Evolutionary conservation across 257 asterid genomes (phyloP), one percentile per base, ranked within the genome.

Genomic region (Ehretia macrophylla): DNA sequence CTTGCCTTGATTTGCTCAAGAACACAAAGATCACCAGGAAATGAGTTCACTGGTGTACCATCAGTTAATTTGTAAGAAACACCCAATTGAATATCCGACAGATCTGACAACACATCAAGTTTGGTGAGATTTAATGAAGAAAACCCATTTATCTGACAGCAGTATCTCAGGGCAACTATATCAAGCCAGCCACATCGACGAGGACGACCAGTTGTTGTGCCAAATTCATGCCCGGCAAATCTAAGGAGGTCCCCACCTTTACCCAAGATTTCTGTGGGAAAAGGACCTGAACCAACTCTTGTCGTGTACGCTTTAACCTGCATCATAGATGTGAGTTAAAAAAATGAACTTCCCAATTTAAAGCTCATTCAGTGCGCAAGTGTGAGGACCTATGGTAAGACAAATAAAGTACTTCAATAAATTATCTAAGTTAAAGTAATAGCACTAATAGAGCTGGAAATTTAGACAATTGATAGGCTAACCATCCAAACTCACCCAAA

Each of bases 111-210:
- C 4, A 93, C 99, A 10, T 93, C 99, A 17, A 93, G 96, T 58
- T 93, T 93, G 47, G 99, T 93, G 48, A 93, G 96, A 81, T 93
- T 93, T 60, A 93, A 70, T 58, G 99, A 85, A 8, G 99, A 85
- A 83, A 89, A 80, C 38, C 99, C 99, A 39, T 93, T 93, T 56
- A 93, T 86, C 74, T 83, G 93, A 69, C 95, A 93, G 66, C 92
- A 82, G 56, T 68, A 93, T 66, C 67, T 72, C 67, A 93, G 76
- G 16, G 96, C 97, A 66, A 86, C 96, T 73, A 93, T 55, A 69
- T 93, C 99, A 4, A 93, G 96, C 99, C 99, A 93, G 62, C 99
- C 96, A 63, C 99, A 93, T 44, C 97, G 96, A 64, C 99, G 99
- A 42, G 96, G 96, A 39, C 99, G 96, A 5, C 96, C 99, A 37